These are phyloP conservation scores for Quercus berberidifolia DNA, from an alignment of 306 rosid genomes.

Conservation along the genomic window DNA sequence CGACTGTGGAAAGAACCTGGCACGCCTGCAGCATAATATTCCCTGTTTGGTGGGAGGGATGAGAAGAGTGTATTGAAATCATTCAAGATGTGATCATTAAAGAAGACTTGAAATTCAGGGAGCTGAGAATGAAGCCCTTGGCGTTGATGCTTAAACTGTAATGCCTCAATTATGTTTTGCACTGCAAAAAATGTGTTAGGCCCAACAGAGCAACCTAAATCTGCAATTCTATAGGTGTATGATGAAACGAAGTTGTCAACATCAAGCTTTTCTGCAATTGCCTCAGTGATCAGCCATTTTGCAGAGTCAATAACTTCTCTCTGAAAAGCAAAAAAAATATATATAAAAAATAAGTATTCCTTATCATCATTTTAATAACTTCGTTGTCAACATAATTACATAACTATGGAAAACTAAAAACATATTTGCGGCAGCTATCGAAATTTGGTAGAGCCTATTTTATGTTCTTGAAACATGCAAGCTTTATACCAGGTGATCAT, in stretches of 20 bases:
- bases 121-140: not conserved
- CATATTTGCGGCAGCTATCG: too few species aligned
- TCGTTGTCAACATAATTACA: too few species aligned
- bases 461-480: too few species aligned
- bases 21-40: conserved; percentile 19
- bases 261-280: conserved; percentile 23
- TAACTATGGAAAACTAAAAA: too few species aligned
- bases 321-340: not conserved
- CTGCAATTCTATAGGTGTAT: conserved; percentile 25
- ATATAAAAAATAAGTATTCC: not conserved
- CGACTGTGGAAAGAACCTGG: conserved; percentile 34
- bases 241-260: not conserved
- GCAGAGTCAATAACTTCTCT: not conserved
- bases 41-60: conserved; percentile 6
- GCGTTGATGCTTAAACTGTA: conserved; percentile 1
- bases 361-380: too few species aligned
- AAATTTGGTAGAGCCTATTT: too few species aligned
- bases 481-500: too few species aligned
- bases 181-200: conserved; percentile 31
- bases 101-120: conserved; percentile 31
- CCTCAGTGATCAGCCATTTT: conserved; percentile 12
- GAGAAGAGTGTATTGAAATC: conserved; percentile 39
- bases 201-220: conserved; percentile 40
- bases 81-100: conserved; percentile 30
- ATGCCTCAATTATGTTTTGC: conserved; percentile 25